Evolutionary conservation across 73 alveolate species (phyloP), one percentile per base, ranked within the genome.

Genomic region (Uronychia setigera): DNA sequence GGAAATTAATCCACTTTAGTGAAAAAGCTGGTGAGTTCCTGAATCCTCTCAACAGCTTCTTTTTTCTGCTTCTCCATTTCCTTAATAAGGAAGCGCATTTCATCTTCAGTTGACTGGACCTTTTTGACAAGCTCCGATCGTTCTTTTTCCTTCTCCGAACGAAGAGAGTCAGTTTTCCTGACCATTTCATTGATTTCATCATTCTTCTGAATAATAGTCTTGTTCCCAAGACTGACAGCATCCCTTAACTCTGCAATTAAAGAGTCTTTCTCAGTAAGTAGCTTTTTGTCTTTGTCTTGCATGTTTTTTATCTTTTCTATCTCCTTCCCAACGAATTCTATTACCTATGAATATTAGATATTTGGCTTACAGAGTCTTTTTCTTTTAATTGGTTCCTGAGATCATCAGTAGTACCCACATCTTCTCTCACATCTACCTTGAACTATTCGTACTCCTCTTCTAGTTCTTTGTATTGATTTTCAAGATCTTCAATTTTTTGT

Each of bases 391-490:
- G 58, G 80, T 35, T 0, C 57, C 60, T 58, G 60, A 60, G 60
- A n/a, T 58, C 60, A 59, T 35, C 75, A 79, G 13, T 81, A 75
- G 32, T 35, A 32, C 31, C 75, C 30, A 29, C 35, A 32, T 76
- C 81, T 46, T 46, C 67, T 46, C 19, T 19, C n/a, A 46, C n/a
- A 5, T 46, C 67, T 19, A 11, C 19, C 67, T 46, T 46, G n/a
- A 46, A 46, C n/a, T 5, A 5, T 11, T 11, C n/a, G 67, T 19
- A 32, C 34, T 91, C 96, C 57, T 84, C 87, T 28, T 85, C 89
- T 35, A 78, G 76, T 31, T 79, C 86, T 46, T 84, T 58, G 25
- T 87, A 13, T 59, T 59, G 83, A 0, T 57, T 28, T 0, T 60
- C 81, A 1, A 57, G 59, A 29, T 80, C 87, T 1, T 82, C 89